Base-by-base conservation (phyloP, 331 rosid genomes). In the Rhamnella rubrinervis region DNA sequence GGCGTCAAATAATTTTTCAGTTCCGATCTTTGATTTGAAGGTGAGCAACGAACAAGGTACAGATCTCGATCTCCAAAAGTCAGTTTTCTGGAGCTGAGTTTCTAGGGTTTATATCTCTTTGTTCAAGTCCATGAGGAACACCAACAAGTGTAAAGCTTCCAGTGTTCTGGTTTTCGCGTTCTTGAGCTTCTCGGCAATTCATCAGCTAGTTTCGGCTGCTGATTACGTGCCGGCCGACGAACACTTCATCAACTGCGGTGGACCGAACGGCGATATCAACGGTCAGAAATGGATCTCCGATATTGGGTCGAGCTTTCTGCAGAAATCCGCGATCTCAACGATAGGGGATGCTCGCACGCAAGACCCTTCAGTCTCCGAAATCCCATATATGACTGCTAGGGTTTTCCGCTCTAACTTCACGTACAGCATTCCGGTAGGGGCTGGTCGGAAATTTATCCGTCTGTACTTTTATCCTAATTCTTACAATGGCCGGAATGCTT, bases 401-500 rank as follows among this genome's bases (percentile, higher is more conserved):
- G 84, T 95, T 41, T 91, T 86, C 13, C 74, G 0, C n/a, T 82
- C 92, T 0, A 64, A 72, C 0, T 89, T 80, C 78, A 86, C 99
- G 7, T 95, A 95, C 71, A 71, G 72, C 46, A 80, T 95, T 37
- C 92, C 97, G 3, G 99, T 95, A 65, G 91, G 84, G 0, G 37
- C 93, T 0, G 97, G 97, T 18, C 87, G 97, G 63, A 87, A 83
- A 7, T 95, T 91, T 71, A 64, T 95, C 60, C 85, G 99, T 18
- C 78, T 95, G 18, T 80, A 85, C 83, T 95, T 95, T 39, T 95
- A 95, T 60, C 61, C 99, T 1, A 74, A 86, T 38, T 84, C 97
- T 7, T 95, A 87, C 55, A 23, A 52, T 0, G 68, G 74, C 11
- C 76, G 82, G 15, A 79, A 87, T 44, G 82, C 86, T 1, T 76